These are phyloP conservation scores for Guyanaporus albipodus DNA, from an alignment of 768 basidiomycete genomes.

Conservation along the genomic window DNA sequence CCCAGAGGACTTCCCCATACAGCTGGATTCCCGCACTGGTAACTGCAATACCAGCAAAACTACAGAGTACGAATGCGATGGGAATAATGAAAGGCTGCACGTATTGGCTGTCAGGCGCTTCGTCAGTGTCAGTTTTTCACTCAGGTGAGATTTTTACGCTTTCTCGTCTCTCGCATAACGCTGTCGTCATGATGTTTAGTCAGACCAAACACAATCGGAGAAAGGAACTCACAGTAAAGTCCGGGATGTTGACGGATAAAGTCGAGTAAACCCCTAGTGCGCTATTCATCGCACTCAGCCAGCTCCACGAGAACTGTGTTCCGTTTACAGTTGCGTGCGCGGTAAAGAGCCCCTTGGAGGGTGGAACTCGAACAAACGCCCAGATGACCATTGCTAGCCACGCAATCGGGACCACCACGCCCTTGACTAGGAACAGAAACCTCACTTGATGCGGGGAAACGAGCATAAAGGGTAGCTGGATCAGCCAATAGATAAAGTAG, in stretches of 20 bases:
- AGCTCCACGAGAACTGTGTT: slow-evolving; percentile 67
- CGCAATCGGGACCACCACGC: slow-evolving; percentile 57
- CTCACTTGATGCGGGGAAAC: slow-evolving; percentile 76
- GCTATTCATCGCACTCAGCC: slow-evolving; percentile 73
- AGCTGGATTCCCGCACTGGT: slow-evolving; percentile 65
- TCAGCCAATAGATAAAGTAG: slow-evolving; percentile 73
- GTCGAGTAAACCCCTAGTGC: slow-evolving; percentile 73
- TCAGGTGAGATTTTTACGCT: slow-evolving; percentile 15
- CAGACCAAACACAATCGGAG: not conserved
- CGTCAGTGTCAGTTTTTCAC: slow-evolving; percentile 3
- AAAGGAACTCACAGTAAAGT: slow-evolving; percentile 56
- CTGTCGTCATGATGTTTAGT: slow-evolving; percentile 28
- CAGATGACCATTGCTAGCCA: slow-evolving; percentile 76
- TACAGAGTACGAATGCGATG: slow-evolving; percentile 67
- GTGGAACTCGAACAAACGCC: slow-evolving; percentile 67
- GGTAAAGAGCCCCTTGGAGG: slow-evolving; percentile 54
- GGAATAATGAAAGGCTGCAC: slow-evolving; percentile 76
- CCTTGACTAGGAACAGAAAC: slow-evolving; percentile 70
- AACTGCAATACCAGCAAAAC: slow-evolving; percentile 78
- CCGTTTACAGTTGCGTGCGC: slow-evolving; percentile 43
- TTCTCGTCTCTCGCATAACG: slow-evolving; percentile 67
- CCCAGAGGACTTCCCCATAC: slow-evolving; percentile 48
- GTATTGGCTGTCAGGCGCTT: slow-evolving; percentile 48
- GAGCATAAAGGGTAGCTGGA: slow-evolving; percentile 73
- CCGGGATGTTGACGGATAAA: slow-evolving; percentile 76